These are phyloP conservation scores for Chytriomyces confervae DNA, from an alignment of 192 early-diverging fungal genomes.

Conservation along the genomic window DNA sequence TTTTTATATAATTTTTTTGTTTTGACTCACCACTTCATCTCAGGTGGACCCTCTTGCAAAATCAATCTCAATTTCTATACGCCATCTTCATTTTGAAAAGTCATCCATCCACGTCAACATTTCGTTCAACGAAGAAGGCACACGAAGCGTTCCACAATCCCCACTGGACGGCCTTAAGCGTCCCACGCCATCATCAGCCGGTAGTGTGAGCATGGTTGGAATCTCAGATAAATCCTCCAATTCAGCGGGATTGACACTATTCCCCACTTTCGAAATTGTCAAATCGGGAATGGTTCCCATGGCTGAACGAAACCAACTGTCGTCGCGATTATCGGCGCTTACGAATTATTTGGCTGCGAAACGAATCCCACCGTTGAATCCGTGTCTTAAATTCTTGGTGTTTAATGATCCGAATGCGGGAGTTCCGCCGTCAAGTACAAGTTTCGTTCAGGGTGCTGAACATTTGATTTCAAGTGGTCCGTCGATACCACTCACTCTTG, in stretches of 20 bases:
- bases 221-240: not conserved
- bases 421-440: not conserved
- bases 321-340: constrained; percentile 3
- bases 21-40: no score
- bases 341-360: constrained; percentile 7
- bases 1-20: no score
- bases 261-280: constrained; percentile 30
- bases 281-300: constrained; percentile 18
- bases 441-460: constrained; percentile 20
- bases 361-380: constrained; percentile 28
- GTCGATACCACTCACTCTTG: not conserved
- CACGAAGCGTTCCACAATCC: not conserved
- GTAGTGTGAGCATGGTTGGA: not conserved
- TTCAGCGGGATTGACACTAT: not conserved
- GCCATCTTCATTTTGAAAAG: not conserved
- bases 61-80: constrained; percentile 24
- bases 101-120: constrained; percentile 26
- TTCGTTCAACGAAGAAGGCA: constrained; percentile 8
- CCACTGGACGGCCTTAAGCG: not conserved
- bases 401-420: constrained; percentile 24
- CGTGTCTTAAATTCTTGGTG: constrained; percentile 20
- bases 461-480: not conserved
- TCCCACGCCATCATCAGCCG: not conserved
- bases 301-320: constrained; percentile 16
- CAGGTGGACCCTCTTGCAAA: constrained; percentile 1